These are phyloP conservation scores for Anthracocystis walkeri DNA, from an alignment of 1,284 basidiomycete species.

Conservation along the genomic window DNA sequence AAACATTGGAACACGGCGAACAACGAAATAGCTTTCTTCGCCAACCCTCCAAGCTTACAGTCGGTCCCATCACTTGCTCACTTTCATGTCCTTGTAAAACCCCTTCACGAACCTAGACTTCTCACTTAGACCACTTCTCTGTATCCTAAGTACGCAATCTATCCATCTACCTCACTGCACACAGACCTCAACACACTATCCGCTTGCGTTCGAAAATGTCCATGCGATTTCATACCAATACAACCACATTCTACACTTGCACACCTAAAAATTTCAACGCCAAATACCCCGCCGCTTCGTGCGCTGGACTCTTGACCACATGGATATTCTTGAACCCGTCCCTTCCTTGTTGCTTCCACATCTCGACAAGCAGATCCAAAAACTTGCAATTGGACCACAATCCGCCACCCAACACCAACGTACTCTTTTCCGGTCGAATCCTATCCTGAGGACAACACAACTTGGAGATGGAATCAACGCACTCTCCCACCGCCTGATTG, in stretches of 20 bases:
- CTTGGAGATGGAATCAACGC: conserved; percentile 41
- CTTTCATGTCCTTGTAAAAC: conserved; percentile 34
- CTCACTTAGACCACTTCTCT: background rate
- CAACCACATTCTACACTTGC: background rate
- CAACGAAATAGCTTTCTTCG: conserved; percentile 29
- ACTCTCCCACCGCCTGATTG: conserved; percentile 36
- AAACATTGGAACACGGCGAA: conserved; percentile 15
- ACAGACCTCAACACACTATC: background rate
- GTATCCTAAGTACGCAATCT: conserved; percentile 16
- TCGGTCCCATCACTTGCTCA: conserved; percentile 32
- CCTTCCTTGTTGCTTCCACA: conserved; percentile 35
- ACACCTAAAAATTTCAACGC: conserved; percentile 24
- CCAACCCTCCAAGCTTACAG: conserved; percentile 41
- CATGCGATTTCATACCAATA: conserved; percentile 7
- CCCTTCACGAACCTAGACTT: background rate
- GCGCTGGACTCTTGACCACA: conserved; percentile 56
- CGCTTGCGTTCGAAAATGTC: background rate
- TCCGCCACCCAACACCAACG: conserved; percentile 61
- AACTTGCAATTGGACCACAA: conserved; percentile 58
- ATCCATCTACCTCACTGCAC: background rate
- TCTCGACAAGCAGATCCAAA: conserved; percentile 31
- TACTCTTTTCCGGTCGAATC: conserved; percentile 32
- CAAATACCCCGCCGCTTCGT: conserved; percentile 51
- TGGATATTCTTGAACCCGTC: conserved; percentile 46
- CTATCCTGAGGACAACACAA: conserved; percentile 29